Base-by-base conservation (phyloP, 202 grass and related monocot species). In the Panicum virgatum region DNA sequence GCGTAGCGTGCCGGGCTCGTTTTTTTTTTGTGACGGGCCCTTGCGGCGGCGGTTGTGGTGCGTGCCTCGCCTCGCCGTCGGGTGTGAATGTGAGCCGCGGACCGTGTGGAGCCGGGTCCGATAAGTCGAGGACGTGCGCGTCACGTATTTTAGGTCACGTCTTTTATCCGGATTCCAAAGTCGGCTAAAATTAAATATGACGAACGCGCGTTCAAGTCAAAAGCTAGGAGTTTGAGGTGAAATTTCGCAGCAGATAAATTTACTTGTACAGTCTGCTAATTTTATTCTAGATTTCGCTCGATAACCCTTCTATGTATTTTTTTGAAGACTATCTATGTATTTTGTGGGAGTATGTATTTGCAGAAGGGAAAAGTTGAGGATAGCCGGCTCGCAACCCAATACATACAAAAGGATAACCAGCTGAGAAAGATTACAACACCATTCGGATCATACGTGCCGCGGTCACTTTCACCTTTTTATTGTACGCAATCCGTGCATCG, bases 1-100 rank as follows among this genome's bases (percentile, higher is more conserved):
- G 78, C 58, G 77, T 78, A 7, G 42, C 79, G 78, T 86, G 78
- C 23, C 54, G 9, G 74, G 61, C 48, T 67, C 9, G 46, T 83
- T 40, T 38, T 22, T 25, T 63, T n/a, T n/a, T 57, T 38, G 23
- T 3, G 73, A 3, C 2, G 73, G n/a, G 72, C 0, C 36, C 26
- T 23, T 36, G 22, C 38, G 73, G 23, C 22, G 25, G 50, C 9
- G 39, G n/a, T n/a, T n/a, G n/a, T n/a, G n/a, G n/a, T n/a, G n/a
- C n/a, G 6, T 27, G 36, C 36, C 30, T 59, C n/a, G n/a, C n/a
- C n/a, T n/a, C 32, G 32, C 32, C 32, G 38, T 19, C 10, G 2
- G 43, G 29, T 51, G 44, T 50, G 76, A 65, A 66, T 6, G 76
- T 51, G 44, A 78, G 29, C 1, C 57, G 29, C 11, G n/a, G 8